Evolutionary conservation across 257 asterid species (phyloP).

Genomic region (Solanum sejunctum): DNA sequence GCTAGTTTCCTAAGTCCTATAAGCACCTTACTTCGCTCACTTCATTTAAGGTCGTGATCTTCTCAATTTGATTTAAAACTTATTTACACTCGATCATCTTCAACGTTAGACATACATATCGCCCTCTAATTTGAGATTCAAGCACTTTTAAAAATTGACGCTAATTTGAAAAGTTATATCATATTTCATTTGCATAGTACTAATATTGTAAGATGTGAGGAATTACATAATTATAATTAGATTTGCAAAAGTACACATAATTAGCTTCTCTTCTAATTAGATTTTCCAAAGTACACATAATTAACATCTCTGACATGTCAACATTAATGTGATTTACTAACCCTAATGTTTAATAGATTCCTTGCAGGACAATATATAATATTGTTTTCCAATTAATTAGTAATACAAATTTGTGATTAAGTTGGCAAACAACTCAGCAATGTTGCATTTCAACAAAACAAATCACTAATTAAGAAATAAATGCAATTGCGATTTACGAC

Average conservation of each 20-base stretch:
- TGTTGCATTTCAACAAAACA: constrained; percentile 9
- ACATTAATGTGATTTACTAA: neutral
- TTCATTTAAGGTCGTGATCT: too few relatives aligned
- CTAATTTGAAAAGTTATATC: too few relatives aligned
- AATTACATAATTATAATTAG: neutral
- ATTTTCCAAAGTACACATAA: neutral
- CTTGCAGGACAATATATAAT: neutral
- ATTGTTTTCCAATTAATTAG: neutral
- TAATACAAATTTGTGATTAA: neutral
- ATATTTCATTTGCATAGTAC: too few relatives aligned
- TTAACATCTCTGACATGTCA: neutral
- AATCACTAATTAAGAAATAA: neutral
- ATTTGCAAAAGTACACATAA: neutral
- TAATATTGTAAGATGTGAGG: too few relatives aligned
- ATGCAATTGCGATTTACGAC: neutral
- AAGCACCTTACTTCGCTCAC: too few relatives aligned
- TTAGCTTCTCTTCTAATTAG: neutral
- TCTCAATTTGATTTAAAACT: too few relatives aligned
- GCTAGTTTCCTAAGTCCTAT: too few relatives aligned
- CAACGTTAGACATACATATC: too few relatives aligned
- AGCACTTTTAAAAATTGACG: too few relatives aligned
- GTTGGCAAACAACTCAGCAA: constrained; percentile 11
- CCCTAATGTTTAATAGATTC: neutral
- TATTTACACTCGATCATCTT: too few relatives aligned
- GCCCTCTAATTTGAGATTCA: too few relatives aligned